These are phyloP conservation scores for Pyrenopolyporus hunteri DNA, from an alignment of 495 filamentous ascomycete species.

Conservation along the genomic window DNA sequence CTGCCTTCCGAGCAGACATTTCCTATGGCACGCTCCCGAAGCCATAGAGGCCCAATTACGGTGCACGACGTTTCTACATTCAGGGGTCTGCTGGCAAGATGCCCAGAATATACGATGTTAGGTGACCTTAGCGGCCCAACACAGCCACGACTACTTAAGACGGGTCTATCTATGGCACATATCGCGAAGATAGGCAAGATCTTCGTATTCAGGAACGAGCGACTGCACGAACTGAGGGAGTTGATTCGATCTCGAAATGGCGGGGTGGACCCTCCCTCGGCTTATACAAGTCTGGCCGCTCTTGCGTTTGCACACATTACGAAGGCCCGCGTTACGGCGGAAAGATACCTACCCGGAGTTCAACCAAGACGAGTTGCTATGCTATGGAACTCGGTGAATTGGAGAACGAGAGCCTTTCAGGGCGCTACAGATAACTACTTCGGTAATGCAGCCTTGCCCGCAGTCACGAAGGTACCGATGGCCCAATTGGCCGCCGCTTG, in stretches of 20 bases:
- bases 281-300: conserved; percentile 42
- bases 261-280: conserved; percentile 32
- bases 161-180: conserved; percentile 28
- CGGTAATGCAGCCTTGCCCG: conserved; percentile 42
- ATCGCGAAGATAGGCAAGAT: conserved; percentile 44
- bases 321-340: conserved; percentile 31
- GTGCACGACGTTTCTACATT: conserved; percentile 31
- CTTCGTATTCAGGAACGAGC: conserved; percentile 42
- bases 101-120: conserved; percentile 43
- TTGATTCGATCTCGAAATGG: conserved; percentile 27
- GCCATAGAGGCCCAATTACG: conserved; percentile 26
- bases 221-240: conserved; percentile 37
- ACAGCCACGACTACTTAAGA: conserved; percentile 28
- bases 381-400: conserved; percentile 45
- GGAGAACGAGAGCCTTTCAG: conserved; percentile 40
- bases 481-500: conserved; percentile 25
- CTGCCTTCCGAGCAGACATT: conserved; percentile 36
- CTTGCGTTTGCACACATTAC: conserved; percentile 43
- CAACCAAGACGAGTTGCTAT: conserved; percentile 26
- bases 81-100: conserved; percentile 24
- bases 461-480: conserved; percentile 33
- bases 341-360: conserved; percentile 30
- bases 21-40: conserved; percentile 21
- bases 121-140: conserved; percentile 43
- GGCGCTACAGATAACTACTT: conserved; percentile 43